Percentiles rank a stretch among this genome's conserved stretches.
These are phyloP conservation scores for Lactarius sanguifluus DNA, from an alignment of 768 basidiomycete genomes.

Conservation along the genomic window DNA sequence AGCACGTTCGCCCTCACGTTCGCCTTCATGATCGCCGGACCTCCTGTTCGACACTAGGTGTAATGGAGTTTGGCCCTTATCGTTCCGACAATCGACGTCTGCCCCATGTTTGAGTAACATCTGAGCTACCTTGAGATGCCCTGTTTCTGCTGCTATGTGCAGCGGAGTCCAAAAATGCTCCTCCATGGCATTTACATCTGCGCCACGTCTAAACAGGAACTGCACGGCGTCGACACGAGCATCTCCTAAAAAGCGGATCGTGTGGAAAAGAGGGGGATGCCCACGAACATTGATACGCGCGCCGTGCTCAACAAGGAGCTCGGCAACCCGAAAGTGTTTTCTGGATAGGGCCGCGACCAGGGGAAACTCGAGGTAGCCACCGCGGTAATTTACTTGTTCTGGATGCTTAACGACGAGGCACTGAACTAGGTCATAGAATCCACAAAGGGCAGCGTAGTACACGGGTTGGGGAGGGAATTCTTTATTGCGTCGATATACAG, in stretches of 20 bases:
- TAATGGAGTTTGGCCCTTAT: background rate
- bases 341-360: background rate
- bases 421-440: background rate
- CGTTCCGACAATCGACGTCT: background rate
- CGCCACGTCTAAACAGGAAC: background rate
- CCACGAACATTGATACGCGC: background rate
- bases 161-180: background rate
- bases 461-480: background rate
- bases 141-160: background rate
- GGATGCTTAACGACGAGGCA: background rate
- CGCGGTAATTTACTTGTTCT: background rate
- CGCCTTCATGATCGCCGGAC: too few relatives aligned
- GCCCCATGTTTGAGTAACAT: background rate
- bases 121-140: rapidly evolving
- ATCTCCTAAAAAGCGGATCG: background rate
- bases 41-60: background rate
- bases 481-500: too few relatives aligned
- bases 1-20: background rate
- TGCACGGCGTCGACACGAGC: background rate
- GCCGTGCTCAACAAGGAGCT: background rate
- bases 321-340: background rate
- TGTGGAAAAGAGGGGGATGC: background rate
- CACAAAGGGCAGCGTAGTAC: background rate
- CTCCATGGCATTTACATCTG: background rate
- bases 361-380: background rate